Evolutionary conservation across 2,329 filamentous ascomycete genomes (phyloP), one percentile per base, ranked within the genome.

Genomic region (Alternaria alternata): DNA sequence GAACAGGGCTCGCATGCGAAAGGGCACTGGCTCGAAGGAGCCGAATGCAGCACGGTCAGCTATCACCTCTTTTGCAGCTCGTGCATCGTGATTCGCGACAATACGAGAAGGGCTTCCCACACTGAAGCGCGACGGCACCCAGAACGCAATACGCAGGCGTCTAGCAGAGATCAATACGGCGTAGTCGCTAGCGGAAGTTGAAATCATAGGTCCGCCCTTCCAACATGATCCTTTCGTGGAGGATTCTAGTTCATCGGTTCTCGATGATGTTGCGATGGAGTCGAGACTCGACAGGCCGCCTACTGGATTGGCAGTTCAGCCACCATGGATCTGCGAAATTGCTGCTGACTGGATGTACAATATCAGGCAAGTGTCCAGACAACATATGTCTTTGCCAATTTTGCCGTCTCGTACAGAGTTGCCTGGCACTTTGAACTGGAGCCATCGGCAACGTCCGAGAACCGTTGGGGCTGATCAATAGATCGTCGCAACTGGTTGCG

Each of bases 21-120:
- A 49, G 65, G 56, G 62, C 49, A 69, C 63, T 75, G 71, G 67
- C 62, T 63, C 61, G 54, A 68, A 42, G 47, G 49, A 61, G 57
- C 62, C 59, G 59, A 49, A 58, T 57, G 54, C 48, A 49, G 51
- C 54, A 60, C 47, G 28, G 34, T 53, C 49, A 32, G 41, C n/a
- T 39, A 48, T 38, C 47, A 52, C 41, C 53, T 57, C 53, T 42
- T 57, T 38, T 28, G 32, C 51, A 51, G 48, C 59, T 57, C 54
- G 48, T 52, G 58, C 55, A 54, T 36, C 41, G 30, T 65, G 64
- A 73, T 71, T 71, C 65, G 69, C 54, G 54, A 48, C 28, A 38
- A 26, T 8, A 38, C 26, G 20, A 47, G 42, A 64, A 51, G 54
- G 34, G 46, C 42, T 55, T 57, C 34, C 53, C 59, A 57, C 63